Conservation (phyloP, 2,329 filamentous ascomycete species). For the Epichloe scottii region DNA sequence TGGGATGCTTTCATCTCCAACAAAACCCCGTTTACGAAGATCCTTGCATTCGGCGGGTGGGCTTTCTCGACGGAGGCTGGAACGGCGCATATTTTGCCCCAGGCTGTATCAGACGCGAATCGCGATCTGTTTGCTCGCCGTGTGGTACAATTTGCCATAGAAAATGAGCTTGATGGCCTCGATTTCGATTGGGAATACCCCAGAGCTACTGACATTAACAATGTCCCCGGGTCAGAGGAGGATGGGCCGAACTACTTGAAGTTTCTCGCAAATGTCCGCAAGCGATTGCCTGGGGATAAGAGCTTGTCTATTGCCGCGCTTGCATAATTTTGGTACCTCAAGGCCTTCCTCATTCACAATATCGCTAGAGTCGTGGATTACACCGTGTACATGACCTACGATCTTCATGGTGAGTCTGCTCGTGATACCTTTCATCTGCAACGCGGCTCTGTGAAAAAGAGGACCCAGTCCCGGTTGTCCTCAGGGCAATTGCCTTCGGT, state of each 20-base stretch:
- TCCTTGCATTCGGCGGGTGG: slow-evolving; percentile 20
- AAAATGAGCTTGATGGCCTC: slow-evolving; percentile 24
- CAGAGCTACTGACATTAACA: too few relatives aligned
- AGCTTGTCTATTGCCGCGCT: slow-evolving; percentile 22
- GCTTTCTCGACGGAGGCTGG: slow-evolving; percentile 9
- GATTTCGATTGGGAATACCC: slow-evolving; percentile 32
- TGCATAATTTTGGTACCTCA: slow-evolving; percentile 23
- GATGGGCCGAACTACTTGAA: too few relatives aligned
- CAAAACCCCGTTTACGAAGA: too few relatives aligned
- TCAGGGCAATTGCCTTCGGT: slow-evolving; percentile 21
- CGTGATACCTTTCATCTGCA: too few relatives aligned
- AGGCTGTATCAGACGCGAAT: slow-evolving; percentile 15
- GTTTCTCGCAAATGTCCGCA: too few relatives aligned
- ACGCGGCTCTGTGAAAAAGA: slow-evolving; percentile 20
- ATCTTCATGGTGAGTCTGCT: slow-evolving; percentile 23
- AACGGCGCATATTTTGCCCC: slow-evolving; percentile 10
- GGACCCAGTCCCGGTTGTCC: slow-evolving; percentile 13
- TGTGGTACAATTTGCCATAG: slow-evolving; percentile 23
- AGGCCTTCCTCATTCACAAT: slow-evolving; percentile 18
- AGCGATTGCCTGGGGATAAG: too few relatives aligned
- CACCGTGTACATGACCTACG: slow-evolving; percentile 24
- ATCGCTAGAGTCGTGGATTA: slow-evolving; percentile 19
- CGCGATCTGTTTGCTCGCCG: slow-evolving; percentile 19
- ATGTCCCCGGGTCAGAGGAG: too few relatives aligned
- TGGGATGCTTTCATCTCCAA: slow-evolving; percentile 11